Percentiles rank a stretch among this genome's conserved stretches.
phyloP scores from a whole-genome alignment of 441 rosid genomes.

The Omphalea diandra region DNA sequence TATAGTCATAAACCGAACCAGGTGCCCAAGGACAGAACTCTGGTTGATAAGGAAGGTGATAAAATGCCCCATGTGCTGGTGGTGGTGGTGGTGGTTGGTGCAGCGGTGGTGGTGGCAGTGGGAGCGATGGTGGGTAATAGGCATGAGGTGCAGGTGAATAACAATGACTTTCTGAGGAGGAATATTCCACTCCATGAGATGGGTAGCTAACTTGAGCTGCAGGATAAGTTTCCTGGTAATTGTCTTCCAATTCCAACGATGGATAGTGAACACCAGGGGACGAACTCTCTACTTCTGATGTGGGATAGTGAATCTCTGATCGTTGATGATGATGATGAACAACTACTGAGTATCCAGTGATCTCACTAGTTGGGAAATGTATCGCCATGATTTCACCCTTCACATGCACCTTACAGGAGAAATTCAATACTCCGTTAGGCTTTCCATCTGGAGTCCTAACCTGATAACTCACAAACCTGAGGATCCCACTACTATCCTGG shows the following conservation, averaged over 20 bases:
- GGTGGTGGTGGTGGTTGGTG: slow-evolving; percentile 22
- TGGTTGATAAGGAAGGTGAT: slow-evolving; percentile 21
- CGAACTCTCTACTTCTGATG: slow-evolving; percentile 16
- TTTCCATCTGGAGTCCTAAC: slow-evolving; percentile 43
- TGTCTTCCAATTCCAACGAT: slow-evolving; percentile 11
- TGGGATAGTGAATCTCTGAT: slow-evolving; percentile 18
- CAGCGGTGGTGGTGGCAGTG: slow-evolving; percentile 21
- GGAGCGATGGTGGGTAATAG: slow-evolving; percentile 30
- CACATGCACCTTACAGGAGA: slow-evolving; percentile 42
- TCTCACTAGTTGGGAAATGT: slow-evolving; percentile 9
- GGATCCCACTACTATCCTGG: slow-evolving; percentile 31
- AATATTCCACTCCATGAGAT: slow-evolving; percentile 15
- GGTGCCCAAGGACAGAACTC: slow-evolving; percentile 22
- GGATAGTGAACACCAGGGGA: slow-evolving; percentile 25
- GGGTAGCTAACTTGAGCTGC: slow-evolving; percentile 14
- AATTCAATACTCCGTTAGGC: slow-evolving; percentile 51
- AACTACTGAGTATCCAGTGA: slow-evolving; percentile 34
- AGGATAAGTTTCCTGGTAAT: neutral
- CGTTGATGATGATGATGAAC: slow-evolving; percentile 23
- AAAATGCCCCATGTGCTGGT: slow-evolving; percentile 20
- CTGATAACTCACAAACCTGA: slow-evolving; percentile 50
- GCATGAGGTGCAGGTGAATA: slow-evolving; percentile 27
- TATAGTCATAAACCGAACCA: slow-evolving; percentile 1
- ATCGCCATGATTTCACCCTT: slow-evolving; percentile 10
- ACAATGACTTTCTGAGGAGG: slow-evolving; percentile 19